Conservation (phyloP, 345 rosid species). For the Acer saccharum region DNA sequence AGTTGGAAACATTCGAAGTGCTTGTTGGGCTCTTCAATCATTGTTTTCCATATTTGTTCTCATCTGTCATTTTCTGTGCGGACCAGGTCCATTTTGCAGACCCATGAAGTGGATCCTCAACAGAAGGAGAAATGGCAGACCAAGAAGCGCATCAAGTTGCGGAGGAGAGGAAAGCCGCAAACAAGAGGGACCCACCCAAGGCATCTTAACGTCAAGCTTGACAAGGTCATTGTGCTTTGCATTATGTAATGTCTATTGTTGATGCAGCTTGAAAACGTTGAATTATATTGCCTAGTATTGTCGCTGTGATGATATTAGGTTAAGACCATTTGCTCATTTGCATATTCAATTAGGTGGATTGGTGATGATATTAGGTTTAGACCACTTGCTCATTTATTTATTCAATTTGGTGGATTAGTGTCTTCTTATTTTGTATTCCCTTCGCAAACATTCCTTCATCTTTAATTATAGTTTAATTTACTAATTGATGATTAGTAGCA, state of each 20-base stretch:
- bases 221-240: constrained; percentile 52
- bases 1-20: constrained; percentile 5
- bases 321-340: not conserved
- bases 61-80: not conserved
- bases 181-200: constrained; percentile 73
- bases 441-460: not conserved
- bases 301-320: not conserved
- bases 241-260: not conserved
- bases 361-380: not conserved
- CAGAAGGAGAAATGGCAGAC: constrained; percentile 80
- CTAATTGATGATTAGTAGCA: too few relatives aligned
- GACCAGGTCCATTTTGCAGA: constrained; percentile 23
- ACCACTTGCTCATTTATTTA: not conserved
- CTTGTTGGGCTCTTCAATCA: not conserved
- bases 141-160: constrained; percentile 73
- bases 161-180: constrained; percentile 78
- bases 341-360: not conserved
- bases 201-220: constrained; percentile 66
- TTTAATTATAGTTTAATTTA: not conserved
- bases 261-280: not conserved
- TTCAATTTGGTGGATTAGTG: not conserved
- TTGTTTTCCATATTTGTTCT: not conserved
- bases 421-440: not conserved
- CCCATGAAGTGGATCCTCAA: constrained; percentile 68
- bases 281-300: too few relatives aligned